Evolutionary conservation across 306 rosid species (phyloP), one percentile per base, ranked within the genome.

Genomic region (Vachellia pachyceras): DNA sequence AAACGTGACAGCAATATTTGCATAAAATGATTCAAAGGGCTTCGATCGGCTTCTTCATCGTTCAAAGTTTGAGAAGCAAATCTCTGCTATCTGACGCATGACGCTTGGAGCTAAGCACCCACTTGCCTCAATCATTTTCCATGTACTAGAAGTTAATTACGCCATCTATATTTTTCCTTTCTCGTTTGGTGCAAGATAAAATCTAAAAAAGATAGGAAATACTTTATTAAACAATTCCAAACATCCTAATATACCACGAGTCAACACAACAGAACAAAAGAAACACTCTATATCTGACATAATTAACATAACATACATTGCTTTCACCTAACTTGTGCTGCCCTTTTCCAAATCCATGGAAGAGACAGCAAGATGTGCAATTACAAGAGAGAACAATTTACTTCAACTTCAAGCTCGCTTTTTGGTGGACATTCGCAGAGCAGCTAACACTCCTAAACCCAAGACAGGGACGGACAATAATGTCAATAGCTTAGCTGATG

Each of bases 401-500:
- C 54, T 50, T 50, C 22, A 50, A 50, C 22, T 17, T 50, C 60
- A n/a, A n/a, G 7, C 10, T 54, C 7, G 25, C 61, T 54, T 54
- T 54, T 54, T 54, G 61, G 61, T 1, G 61, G 61, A 54, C 61
- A n/a, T n/a, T 54, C 49, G 15, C 49, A 45, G 49, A 3, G 20
- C 17, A 50, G 57, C 22, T 17, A 50, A 50, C 55, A 49, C 6
- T 49, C 85, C 84, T 33, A 88, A 73, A 68, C 87, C 90, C 85
- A 86, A 0, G 88, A 86, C 83, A 23, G 90, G 86, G 44, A n/a
- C 55, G 84, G 88, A 86, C 45, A 79, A 20, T 29, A 29, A 20
- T 42, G 25, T 69, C 78, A 88, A 57, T 22, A 88, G 74, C 79
- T 85, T 83, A 73, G 67, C 78, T 14, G 91, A 90, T 73, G 90